Base-by-base conservation (phyloP, 257 asterid species). In the Gentiana dahurica region DNA sequence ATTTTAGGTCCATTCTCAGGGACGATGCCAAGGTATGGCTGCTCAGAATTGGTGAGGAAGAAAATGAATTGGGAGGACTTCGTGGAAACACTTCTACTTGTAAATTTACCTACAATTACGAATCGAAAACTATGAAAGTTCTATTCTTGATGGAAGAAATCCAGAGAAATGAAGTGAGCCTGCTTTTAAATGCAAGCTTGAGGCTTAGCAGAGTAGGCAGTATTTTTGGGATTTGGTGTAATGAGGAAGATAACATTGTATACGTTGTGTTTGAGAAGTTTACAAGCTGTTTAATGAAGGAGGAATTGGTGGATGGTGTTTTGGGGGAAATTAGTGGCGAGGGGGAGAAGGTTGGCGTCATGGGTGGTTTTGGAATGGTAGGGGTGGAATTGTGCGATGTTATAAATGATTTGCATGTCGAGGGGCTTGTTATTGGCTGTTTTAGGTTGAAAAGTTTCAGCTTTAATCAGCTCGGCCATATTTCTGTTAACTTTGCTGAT, bases 151-250 rank as follows among this genome's bases (percentile, higher is more conserved):
- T 83, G 91, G 57, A 61, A 38, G 81, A 79, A 59, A 73, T 49
- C 48, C 75, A 64, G 68, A 77, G 80, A 70, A 62, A 36, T 55
- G 81, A 74, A 34, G 52, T 85, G 68, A 41, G 36, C 48, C 57
- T 68, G 35, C 15, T 85, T 51, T 59, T 87, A 5, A 66, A 63
- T 62, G 73, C 73, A 12, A 48, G 75, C 58, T 74, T 49, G 55
- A 75, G 75, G 69, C 64, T 68, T 44, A 57, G 65, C 32, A 73
- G 81, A 70, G 75, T 71, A 59, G 86, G 89, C 38, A 83, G 71
- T 64, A 79, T 77, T 58, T 76, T 54, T 72, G 98, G 98, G 5
- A 74, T 85, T 74, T 91, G 98, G 96, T 79, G 56, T 54, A 59
- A 72, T 58, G 77, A 70, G 66, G 81, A 78, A 45, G 83, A 73